Evolutionary conservation across 2,329 filamentous ascomycete genomes (phyloP).

Genomic region (Paramyrothecium sp.): DNA sequence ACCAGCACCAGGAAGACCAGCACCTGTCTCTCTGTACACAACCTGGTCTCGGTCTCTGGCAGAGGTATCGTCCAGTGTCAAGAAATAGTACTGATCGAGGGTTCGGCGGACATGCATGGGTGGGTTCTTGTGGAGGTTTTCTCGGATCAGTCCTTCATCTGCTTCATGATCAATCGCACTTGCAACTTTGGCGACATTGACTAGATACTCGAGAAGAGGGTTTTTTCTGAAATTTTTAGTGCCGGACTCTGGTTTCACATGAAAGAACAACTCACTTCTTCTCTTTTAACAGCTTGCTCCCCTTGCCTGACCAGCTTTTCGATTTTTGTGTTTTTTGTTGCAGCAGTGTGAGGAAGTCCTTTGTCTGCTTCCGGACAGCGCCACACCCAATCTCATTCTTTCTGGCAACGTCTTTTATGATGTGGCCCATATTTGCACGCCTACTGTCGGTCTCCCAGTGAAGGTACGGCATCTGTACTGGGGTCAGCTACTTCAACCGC

Average conservation of each 20-base stretch:
- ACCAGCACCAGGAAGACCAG: background rate
- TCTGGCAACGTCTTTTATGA: conserved; percentile 16
- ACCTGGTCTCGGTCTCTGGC: conserved; percentile 40
- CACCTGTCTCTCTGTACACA: conserved; percentile 33
- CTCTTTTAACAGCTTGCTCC: too few relatives aligned
- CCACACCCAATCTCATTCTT: too few relatives aligned
- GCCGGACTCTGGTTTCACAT: too few relatives aligned
- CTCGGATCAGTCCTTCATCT: conserved; percentile 30
- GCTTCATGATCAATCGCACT: conserved; percentile 33
- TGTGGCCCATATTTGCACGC: conserved; percentile 20
- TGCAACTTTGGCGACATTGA: conserved; percentile 26
- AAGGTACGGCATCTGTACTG: conserved; percentile 34
- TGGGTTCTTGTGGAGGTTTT: conserved; percentile 26
- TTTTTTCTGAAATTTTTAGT: too few relatives aligned
- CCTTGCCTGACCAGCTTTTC: too few relatives aligned
- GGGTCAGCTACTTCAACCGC: background rate
- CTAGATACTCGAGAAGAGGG: background rate
- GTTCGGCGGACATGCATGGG: conserved; percentile 43
- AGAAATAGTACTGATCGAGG: conserved; percentile 44
- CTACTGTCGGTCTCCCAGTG: conserved; percentile 39
- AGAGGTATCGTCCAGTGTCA: conserved; percentile 36
- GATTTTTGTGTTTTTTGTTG: too few relatives aligned
- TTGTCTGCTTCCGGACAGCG: too few relatives aligned
- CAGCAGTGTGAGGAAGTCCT: too few relatives aligned
- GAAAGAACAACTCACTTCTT: too few relatives aligned